These are phyloP conservation scores for Verticillium klebahnii DNA, from an alignment of 2,329 filamentous ascomycete species.

Conservation along the genomic window DNA sequence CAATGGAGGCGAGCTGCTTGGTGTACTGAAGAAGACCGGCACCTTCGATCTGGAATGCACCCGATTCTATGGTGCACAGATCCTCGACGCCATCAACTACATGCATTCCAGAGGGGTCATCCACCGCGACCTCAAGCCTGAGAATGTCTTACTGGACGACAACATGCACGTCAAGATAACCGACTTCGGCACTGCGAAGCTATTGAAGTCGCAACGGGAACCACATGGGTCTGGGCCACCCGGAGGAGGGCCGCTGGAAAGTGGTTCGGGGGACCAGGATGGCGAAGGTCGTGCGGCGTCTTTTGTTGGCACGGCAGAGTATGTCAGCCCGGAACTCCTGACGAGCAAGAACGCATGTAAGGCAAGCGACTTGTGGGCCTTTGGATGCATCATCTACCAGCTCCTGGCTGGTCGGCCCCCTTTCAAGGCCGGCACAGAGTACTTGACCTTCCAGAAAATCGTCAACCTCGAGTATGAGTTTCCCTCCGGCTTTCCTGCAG, in stretches of 20 bases:
- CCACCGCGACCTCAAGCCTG: slow-evolving; percentile 92
- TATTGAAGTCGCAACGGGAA: slow-evolving; percentile 60
- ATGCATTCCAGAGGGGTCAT: slow-evolving; percentile 97
- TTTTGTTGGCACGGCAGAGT: slow-evolving; percentile 96
- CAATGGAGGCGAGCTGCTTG: slow-evolving; percentile 84
- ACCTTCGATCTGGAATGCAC: slow-evolving; percentile 96
- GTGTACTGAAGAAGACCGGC: slow-evolving; percentile 87
- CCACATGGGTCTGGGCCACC: slow-evolving; percentile 30
- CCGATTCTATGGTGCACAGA: slow-evolving; percentile 90
- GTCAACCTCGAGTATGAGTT: slow-evolving; percentile 93
- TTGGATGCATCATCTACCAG: slow-evolving; percentile 97
- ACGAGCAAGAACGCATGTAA: slow-evolving; percentile 97
- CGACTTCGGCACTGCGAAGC: slow-evolving; percentile 97
- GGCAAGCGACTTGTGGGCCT: slow-evolving; percentile 96
- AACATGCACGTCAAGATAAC: slow-evolving; percentile 99
- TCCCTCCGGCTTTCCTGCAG: slow-evolving; percentile 77
- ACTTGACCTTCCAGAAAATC: slow-evolving; percentile 97
- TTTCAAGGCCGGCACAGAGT: slow-evolving; percentile 94
- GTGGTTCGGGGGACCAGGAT: slow-evolving; percentile 25
- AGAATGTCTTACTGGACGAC: slow-evolving; percentile 92
- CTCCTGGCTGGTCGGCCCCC: slow-evolving; percentile 91
- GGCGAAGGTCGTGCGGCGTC: slow-evolving; percentile 79
- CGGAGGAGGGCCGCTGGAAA: slow-evolving; percentile 15
- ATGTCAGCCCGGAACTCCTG: slow-evolving; percentile 94
- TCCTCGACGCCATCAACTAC: slow-evolving; percentile 92